Percentiles rank a stretch among this genome's conserved stretches.
These are phyloP conservation scores for Blastocystis sp. DNA, from an alignment of 352 stramenopile species.

Conservation along the genomic window DNA sequence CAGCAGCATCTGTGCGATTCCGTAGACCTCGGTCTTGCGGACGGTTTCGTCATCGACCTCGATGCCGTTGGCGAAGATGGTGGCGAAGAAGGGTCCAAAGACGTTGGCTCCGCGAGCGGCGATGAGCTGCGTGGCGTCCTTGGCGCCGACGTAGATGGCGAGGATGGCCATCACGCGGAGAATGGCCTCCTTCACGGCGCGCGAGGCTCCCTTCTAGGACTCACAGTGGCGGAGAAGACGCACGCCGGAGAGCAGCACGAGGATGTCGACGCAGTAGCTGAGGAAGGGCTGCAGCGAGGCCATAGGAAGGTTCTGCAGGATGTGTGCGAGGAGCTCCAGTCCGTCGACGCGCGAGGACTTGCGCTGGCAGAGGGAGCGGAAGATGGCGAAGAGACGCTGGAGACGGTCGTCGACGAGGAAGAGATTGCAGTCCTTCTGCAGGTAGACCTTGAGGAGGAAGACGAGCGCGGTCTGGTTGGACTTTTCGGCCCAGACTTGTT, in stretches of 20 bases:
- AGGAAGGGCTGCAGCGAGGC: neutral
- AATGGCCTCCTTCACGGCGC: neutral
- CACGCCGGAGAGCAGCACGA: neutral
- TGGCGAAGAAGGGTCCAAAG: neutral
- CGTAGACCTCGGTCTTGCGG: constrained; percentile 18
- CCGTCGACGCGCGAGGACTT: constrained; percentile 18
- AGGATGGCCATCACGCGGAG: neutral
- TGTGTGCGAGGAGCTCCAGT: neutral
- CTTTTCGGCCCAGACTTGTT: neutral
- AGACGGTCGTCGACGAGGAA: neutral
- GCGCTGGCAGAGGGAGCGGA: neutral
- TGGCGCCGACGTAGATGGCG: neutral
- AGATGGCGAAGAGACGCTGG: neutral
- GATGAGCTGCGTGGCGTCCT: neutral
- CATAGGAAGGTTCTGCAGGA: neutral
- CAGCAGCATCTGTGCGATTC: neutral
- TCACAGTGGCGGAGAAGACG: neutral
- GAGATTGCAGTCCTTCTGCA: neutral
- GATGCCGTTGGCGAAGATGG: constrained; percentile 5
- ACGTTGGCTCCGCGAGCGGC: neutral
- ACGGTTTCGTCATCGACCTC: neutral
- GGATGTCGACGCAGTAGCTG: neutral
- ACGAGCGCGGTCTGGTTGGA: constrained; percentile 35
- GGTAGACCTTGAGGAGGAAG: constrained; percentile 42
- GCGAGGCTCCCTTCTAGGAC: neutral